Conservation (phyloP, 106 monocot genomes). For the Phalaenopsis aphrodite region DNA sequence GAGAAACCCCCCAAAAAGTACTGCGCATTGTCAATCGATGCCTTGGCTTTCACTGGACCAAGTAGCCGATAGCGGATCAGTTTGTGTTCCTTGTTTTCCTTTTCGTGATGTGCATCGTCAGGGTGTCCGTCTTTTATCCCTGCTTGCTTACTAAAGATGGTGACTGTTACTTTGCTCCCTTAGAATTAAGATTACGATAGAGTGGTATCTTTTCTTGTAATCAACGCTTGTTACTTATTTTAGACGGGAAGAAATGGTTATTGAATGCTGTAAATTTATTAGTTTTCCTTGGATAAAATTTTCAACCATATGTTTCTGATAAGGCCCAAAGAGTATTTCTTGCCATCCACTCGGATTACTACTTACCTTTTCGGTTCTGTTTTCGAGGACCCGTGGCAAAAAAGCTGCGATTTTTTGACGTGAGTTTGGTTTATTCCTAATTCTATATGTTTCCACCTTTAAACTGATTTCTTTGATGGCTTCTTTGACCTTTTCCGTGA, state of each 20-base stretch:
- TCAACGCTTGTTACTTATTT: not conserved
- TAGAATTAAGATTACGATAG: not conserved
- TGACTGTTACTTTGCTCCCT: not conserved
- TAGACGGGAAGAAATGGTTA: slow-evolving; percentile 1
- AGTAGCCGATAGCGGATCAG: not conserved
- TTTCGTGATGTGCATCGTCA: not conserved
- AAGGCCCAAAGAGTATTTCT: not conserved
- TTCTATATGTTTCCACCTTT: not conserved
- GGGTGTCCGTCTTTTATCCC: not conserved
- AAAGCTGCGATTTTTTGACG: not conserved
- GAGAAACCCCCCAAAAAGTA: too few relatives aligned
- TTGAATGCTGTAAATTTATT: not conserved
- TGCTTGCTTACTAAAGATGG: not conserved
- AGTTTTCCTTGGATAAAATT: not conserved
- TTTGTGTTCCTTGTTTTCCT: not conserved
- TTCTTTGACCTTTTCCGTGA: not conserved
- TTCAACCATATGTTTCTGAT: not conserved
- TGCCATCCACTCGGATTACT: not conserved
- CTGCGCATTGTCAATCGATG: not conserved
- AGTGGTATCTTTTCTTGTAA: not conserved
- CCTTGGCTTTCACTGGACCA: not conserved
- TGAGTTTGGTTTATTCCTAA: not conserved
- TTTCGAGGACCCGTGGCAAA: not conserved
- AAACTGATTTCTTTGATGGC: not conserved
- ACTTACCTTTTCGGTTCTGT: not conserved